phyloP scores from a whole-genome alignment of 805 yeast genomes.

The Schizosaccharomyces lindneri region DNA sequence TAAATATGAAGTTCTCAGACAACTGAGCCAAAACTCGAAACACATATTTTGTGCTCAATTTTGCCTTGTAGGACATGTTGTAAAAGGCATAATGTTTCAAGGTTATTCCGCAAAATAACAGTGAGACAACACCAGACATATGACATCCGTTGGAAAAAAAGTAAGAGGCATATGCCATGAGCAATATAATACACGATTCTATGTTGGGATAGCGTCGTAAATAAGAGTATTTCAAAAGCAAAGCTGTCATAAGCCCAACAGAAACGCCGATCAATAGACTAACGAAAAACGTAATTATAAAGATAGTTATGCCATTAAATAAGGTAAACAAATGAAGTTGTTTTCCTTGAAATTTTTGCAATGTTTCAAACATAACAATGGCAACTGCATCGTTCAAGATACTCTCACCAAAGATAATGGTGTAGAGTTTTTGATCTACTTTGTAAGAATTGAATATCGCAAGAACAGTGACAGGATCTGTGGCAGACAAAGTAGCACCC shows the following conservation, averaged over 20 bases:
- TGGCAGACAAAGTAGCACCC: slow-evolving; percentile 93
- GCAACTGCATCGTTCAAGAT: slow-evolving; percentile 90
- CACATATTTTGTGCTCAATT: slow-evolving; percentile 82
- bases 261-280: slow-evolving; percentile 73
- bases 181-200: slow-evolving; percentile 73
- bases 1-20: slow-evolving; percentile 88
- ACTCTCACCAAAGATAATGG: slow-evolving; percentile 92
- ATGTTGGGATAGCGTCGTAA: slow-evolving; percentile 88
- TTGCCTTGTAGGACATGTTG: slow-evolving; percentile 93
- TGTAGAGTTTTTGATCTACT: slow-evolving; percentile 91
- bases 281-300: slow-evolving; percentile 77
- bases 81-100: slow-evolving; percentile 89
- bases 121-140: slow-evolving; percentile 67
- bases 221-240: slow-evolving; percentile 74
- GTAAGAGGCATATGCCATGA: slow-evolving; percentile 86
- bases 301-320: slow-evolving; percentile 82
- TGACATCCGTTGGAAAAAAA: slow-evolving; percentile 97
- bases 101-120: slow-evolving; percentile 88
- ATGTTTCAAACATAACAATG: slow-evolving; percentile 95
- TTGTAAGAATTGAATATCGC: slow-evolving; percentile 92
- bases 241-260: slow-evolving; percentile 70
- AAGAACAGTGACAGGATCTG: slow-evolving; percentile 92
- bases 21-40: slow-evolving; percentile 86
- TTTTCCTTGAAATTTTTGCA: slow-evolving; percentile 84
- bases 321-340: slow-evolving; percentile 48